These are phyloP conservation scores for Durusdinium trenchii DNA, from an alignment of 73 alveolate species.

Conservation along the genomic window DNA sequence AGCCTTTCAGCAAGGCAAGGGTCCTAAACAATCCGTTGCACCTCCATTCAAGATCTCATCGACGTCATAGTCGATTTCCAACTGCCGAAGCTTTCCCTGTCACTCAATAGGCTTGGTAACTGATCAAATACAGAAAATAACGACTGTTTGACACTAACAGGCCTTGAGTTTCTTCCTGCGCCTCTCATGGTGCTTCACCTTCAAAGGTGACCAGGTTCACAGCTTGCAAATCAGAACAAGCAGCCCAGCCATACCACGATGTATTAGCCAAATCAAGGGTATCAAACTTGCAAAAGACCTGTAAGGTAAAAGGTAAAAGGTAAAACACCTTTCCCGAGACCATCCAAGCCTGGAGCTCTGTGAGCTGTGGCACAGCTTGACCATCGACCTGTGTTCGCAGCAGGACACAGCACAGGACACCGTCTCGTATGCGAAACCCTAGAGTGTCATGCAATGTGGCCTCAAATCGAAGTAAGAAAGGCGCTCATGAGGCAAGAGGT, in stretches of 20 bases:
- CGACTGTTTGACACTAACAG: background rate
- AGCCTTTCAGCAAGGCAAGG: too few relatives aligned
- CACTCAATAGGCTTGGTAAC: background rate
- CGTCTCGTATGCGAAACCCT: too few relatives aligned
- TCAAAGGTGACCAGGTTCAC: too few relatives aligned
- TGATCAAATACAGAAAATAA: background rate
- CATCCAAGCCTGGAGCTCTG: slow-evolving; percentile 28
- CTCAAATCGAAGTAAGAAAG: too few relatives aligned
- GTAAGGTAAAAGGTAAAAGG: too few relatives aligned
- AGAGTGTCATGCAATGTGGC: too few relatives aligned
- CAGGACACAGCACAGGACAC: too few relatives aligned
- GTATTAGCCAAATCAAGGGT: background rate
- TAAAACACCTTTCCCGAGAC: too few relatives aligned
- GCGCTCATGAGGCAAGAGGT: too few relatives aligned
- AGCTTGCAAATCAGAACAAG: too few relatives aligned
- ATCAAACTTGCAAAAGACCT: background rate
- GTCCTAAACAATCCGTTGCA: too few relatives aligned
- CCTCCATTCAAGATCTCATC: slow-evolving; percentile 18
- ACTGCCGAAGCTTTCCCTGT: background rate
- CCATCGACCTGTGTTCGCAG: slow-evolving; percentile 62
- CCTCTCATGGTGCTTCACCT: background rate
- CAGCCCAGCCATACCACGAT: background rate
- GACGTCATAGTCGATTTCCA: slow-evolving; percentile 5
- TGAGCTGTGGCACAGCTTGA: slow-evolving; percentile 36
- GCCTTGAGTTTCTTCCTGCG: background rate